phyloP scores from a whole-genome alignment of 768 basidiomycete genomes.

The Pleurotus eryngii region DNA sequence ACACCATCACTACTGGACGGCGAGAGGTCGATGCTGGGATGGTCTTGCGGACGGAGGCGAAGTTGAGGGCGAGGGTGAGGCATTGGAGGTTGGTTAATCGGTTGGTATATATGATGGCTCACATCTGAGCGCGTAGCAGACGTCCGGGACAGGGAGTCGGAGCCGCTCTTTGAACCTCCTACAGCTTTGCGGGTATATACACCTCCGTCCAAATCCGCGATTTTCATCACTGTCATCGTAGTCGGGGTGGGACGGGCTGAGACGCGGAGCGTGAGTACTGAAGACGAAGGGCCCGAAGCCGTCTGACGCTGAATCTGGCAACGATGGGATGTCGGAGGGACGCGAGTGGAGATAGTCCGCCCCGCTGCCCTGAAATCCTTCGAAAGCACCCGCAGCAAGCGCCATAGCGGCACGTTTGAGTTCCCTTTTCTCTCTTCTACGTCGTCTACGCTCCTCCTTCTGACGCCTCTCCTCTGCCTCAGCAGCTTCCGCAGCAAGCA shows the following conservation, averaged over 20 bases:
- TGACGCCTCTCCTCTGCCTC: conserved; percentile 36
- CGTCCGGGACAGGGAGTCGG: conserved; percentile 61
- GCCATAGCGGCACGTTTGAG: conserved; percentile 37
- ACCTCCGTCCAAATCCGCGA: conserved; percentile 59
- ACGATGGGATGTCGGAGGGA: conserved; percentile 9
- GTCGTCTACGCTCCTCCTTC: conserved; percentile 47
- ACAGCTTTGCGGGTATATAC: conserved; percentile 43
- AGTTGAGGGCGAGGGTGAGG: background rate
- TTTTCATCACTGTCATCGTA: conserved; percentile 42
- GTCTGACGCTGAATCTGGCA: conserved; percentile 9
- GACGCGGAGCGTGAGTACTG: background rate
- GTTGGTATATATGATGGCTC: background rate
- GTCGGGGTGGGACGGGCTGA: conserved; percentile 14
- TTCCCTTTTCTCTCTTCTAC: conserved; percentile 43
- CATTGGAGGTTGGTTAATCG: background rate
- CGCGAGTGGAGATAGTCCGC: conserved; percentile 15
- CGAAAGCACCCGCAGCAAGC: conserved; percentile 44
- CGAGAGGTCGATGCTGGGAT: conserved; percentile 13
- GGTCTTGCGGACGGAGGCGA: conserved; percentile 10
- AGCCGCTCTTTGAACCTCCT: conserved; percentile 36
- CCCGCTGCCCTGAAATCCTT: conserved; percentile 64
- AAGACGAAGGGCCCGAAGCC: conserved; percentile 16
- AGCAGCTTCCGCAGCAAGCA: conserved; percentile 27
- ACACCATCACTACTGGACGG: conserved; percentile 7
- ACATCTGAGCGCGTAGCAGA: conserved; percentile 38